Conservation (phyloP, 768 basidiomycete species). For the Trametes villosa region DNA sequence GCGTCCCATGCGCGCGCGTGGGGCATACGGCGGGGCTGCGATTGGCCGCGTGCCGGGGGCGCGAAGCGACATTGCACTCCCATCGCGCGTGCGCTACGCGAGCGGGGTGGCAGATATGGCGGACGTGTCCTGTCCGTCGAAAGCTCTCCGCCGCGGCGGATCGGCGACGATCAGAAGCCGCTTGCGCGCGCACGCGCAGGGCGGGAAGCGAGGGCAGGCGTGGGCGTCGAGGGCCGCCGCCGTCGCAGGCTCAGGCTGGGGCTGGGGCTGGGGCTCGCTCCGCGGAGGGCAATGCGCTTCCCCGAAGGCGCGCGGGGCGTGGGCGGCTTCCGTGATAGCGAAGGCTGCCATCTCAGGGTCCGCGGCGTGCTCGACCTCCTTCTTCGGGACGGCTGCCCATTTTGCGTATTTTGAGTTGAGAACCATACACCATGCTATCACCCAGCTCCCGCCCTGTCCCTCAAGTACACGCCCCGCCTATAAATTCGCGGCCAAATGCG, state of each 20-base stretch:
- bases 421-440: conserved; percentile 10
- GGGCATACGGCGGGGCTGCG: conserved; percentile 15
- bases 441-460: neutral
- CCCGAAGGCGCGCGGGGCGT: conserved; percentile 3
- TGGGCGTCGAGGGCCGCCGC: neutral
- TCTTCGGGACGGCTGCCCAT: conserved; percentile 12
- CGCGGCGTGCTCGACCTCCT: conserved; percentile 1
- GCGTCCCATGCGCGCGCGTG: neutral
- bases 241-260: neutral
- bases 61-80: neutral
- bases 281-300: conserved; percentile 14
- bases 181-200: too few species aligned
- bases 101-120: neutral
- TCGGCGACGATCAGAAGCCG: conserved; percentile 20
- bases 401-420: conserved; percentile 12
- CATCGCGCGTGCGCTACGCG: neutral
- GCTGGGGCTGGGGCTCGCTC: neutral
- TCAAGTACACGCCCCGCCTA: conserved; percentile 2
- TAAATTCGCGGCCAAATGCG: conserved; percentile 6
- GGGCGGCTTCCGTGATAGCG: conserved; percentile 22
- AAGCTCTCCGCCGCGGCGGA: neutral
- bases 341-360: conserved; percentile 15
- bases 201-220: neutral
- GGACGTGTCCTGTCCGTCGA: neutral
- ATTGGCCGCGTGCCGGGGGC: neutral